A percentile compares a stretch with the other conserved stretches of the same genome.
Evolutionary conservation across 805 yeast genomes (phyloP).

Genomic region (Ogataea philodendri): DNA sequence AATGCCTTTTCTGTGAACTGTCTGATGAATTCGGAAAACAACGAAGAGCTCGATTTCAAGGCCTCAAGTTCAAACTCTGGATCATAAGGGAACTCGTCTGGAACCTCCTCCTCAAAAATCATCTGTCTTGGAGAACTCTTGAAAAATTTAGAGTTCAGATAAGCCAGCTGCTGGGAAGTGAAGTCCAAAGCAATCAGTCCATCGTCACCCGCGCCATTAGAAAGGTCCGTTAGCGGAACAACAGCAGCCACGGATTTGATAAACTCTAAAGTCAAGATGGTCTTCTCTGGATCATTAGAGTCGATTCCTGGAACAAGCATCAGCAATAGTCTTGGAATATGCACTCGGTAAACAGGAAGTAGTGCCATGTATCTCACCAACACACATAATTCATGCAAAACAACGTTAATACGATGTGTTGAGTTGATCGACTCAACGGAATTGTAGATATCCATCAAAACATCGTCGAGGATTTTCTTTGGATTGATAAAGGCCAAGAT

Average conservation of each 20-base stretch:
- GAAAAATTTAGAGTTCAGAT: constrained; percentile 45
- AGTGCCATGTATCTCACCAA: constrained; percentile 65
- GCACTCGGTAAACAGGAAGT: constrained; percentile 67
- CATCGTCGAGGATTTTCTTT: constrained; percentile 46
- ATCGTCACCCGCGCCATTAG: constrained; percentile 42
- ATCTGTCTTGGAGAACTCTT: constrained; percentile 27
- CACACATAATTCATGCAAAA: constrained; percentile 64
- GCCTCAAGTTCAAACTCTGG: constrained; percentile 51
- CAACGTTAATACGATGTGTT: constrained; percentile 75
- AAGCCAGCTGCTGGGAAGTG: constrained; percentile 61
- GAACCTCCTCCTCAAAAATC: constrained; percentile 22
- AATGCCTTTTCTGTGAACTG: constrained; percentile 59
- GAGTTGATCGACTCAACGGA: constrained; percentile 64
- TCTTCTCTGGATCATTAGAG: constrained; percentile 76
- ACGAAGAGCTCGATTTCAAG: constrained; percentile 67
- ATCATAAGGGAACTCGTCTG: constrained; percentile 39
- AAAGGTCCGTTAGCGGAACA: constrained; percentile 67
- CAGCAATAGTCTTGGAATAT: constrained; percentile 69
- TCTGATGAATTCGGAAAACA: constrained; percentile 59
- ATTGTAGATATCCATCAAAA: constrained; percentile 73
- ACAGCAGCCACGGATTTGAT: constrained; percentile 69
- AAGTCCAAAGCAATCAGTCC: constrained; percentile 48
- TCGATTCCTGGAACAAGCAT: constrained; percentile 80
- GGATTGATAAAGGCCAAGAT: constrained; percentile 66
- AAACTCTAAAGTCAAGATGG: constrained; percentile 64